These are phyloP conservation scores for Backusella parvicylindrica DNA, from an alignment of 192 early-diverging fungal genomes.

Conservation along the genomic window DNA sequence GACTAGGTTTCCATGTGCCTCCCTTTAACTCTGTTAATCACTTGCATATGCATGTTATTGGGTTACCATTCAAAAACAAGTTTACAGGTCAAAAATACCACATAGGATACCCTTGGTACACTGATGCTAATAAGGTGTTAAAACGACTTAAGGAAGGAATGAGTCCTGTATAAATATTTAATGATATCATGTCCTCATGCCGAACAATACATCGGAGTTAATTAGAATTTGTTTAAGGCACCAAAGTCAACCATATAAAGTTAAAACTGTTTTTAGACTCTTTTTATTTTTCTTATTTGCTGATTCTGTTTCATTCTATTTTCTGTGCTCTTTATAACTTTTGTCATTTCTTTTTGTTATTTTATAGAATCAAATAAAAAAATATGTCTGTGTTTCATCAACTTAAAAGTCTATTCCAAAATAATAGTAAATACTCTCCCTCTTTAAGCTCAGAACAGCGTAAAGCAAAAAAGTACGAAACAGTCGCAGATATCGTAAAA, in stretches of 20 bases:
- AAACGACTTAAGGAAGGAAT: background rate
- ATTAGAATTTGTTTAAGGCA: background rate
- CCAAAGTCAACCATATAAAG: background rate
- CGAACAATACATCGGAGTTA: background rate
- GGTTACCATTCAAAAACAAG: conserved; percentile 45
- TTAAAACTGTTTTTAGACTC: background rate
- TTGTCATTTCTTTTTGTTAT: background rate
- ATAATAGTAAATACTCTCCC: background rate
- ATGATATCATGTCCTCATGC: background rate
- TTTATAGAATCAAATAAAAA: background rate
- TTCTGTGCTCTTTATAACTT: background rate
- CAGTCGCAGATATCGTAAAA: background rate
- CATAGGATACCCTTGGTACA: conserved; percentile 17
- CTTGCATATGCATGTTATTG: conserved; percentile 66
- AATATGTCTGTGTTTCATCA: background rate
- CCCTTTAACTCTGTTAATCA: conserved; percentile 67
- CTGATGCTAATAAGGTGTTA: conserved; percentile 8
- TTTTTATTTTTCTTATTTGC: background rate
- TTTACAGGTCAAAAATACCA: conserved; percentile 9
- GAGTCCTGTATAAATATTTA: conserved; percentile 11
- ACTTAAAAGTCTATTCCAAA: background rate
- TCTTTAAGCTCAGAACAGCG: conserved; percentile 3
- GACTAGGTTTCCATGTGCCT: conserved; percentile 70
- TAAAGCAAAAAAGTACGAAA: conserved; percentile 1
- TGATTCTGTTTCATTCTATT: conserved; percentile 1